Conservation (phyloP, 805 yeast species). For the Nakazawaea wyomingensis region DNA sequence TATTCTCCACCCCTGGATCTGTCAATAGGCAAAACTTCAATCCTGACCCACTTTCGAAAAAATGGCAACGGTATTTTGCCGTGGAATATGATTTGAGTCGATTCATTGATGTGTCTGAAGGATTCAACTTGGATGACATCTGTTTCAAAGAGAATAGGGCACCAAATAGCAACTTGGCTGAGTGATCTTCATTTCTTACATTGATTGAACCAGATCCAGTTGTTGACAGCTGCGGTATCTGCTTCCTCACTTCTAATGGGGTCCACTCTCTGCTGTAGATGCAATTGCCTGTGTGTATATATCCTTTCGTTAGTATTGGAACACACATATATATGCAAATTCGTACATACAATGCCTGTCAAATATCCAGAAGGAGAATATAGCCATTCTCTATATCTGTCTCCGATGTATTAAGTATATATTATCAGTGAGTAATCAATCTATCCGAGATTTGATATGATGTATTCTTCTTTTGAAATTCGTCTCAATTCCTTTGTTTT, state of each 20-base stretch:
- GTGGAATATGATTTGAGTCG: conserved; percentile 57
- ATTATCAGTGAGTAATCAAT: not conserved
- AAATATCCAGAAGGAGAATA: conserved; percentile 84
- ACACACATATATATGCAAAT: conserved; percentile 81
- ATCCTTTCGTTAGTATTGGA: no score
- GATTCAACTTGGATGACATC: conserved; percentile 53
- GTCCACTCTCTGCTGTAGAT: conserved; percentile 73
- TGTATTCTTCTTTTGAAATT: no score
- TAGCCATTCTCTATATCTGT: conserved; percentile 41
- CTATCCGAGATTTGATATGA: no score
- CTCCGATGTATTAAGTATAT: not conserved
- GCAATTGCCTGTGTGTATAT: conserved; percentile 75
- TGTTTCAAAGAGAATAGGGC: conserved; percentile 74
- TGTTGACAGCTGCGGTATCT: conserved; percentile 6
- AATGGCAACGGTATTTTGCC: conserved; percentile 73
- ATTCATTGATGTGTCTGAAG: conserved; percentile 23
- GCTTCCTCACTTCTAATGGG: conserved; percentile 7
- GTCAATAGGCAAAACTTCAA: conserved; percentile 71
- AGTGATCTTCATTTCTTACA: conserved; percentile 56
- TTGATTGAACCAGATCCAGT: conserved; percentile 34
- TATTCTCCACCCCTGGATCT: conserved; percentile 53
- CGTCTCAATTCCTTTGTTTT: not conserved
- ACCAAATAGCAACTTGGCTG: conserved; percentile 82
- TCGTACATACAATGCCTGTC: conserved; percentile 78
- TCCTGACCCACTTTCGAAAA: conserved; percentile 73